Conservation (phyloP, 441 rosid genomes). For the Croton setiger region DNA sequence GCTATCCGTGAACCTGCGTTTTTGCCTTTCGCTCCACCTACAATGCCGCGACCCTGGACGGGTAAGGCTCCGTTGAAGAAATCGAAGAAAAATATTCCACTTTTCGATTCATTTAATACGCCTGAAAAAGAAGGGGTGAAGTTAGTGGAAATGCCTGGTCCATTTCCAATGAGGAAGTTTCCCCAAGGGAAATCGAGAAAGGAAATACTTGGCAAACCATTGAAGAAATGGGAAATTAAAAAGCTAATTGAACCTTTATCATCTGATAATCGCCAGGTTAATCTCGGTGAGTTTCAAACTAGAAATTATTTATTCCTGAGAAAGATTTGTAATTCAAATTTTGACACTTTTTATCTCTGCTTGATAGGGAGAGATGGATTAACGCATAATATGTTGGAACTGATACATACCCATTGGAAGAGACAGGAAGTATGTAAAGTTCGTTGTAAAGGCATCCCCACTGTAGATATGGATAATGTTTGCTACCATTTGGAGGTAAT, state of each 20-base stretch:
- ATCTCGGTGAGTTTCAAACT: conserved; percentile 57
- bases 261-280: conserved; percentile 80
- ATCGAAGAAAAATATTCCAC: conserved; percentile 69
- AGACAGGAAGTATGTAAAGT: conserved; percentile 73
- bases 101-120: conserved; percentile 64
- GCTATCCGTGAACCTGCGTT: conserved; percentile 91
- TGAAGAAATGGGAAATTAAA: conserved; percentile 75
- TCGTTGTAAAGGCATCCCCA: conserved; percentile 85
- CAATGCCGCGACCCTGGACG: conserved; percentile 94
- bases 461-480: conserved; percentile 85
- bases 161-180: conserved; percentile 54
- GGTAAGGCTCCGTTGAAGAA: conserved; percentile 74
- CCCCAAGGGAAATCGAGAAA: conserved; percentile 58
- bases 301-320: not conserved
- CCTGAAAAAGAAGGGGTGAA: conserved; percentile 58
- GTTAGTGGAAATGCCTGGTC: conserved; percentile 64
- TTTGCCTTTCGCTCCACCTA: conserved; percentile 84
- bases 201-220: conserved; percentile 80
- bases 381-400: conserved; percentile 92
- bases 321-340: not conserved
- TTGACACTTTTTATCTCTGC: not conserved
- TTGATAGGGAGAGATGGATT: conserved; percentile 80
- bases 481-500: conserved; percentile 81
- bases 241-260: conserved; percentile 62
- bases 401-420: conserved; percentile 85